These are phyloP conservation scores for Dendrothele bispora DNA, from an alignment of 768 basidiomycete species.

Conservation along the genomic window DNA sequence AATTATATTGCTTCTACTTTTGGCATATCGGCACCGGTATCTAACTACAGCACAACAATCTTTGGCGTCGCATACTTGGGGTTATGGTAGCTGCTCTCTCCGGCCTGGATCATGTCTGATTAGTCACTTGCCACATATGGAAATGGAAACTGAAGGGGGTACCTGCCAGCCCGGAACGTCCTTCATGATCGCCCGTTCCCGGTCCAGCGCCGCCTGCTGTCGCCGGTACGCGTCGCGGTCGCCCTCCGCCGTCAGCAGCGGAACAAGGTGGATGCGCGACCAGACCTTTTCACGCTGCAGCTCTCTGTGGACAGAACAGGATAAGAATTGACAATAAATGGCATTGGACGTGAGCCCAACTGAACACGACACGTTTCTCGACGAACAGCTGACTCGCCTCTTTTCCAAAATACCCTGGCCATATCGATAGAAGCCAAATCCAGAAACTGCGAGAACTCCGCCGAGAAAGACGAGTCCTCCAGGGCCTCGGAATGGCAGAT, in stretches of 20 bases:
- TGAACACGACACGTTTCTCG: slow-evolving; percentile 62
- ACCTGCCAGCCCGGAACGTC: slow-evolving; percentile 95
- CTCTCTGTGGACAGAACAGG: slow-evolving; percentile 62
- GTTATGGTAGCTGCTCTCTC: slow-evolving; percentile 86
- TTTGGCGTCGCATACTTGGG: slow-evolving; percentile 59
- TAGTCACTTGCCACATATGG: slow-evolving; percentile 6
- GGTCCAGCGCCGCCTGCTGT: slow-evolving; percentile 67
- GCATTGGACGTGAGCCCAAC: slow-evolving; percentile 33
- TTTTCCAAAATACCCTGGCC: slow-evolving; percentile 91
- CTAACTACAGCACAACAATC: slow-evolving; percentile 29
- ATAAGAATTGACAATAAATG: slow-evolving; percentile 44
- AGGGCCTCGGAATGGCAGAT: slow-evolving; percentile 87
- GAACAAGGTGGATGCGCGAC: slow-evolving; percentile 94
- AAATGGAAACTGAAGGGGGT: too few species aligned
- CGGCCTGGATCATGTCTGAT: slow-evolving; percentile 51
- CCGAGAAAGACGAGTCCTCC: slow-evolving; percentile 83
- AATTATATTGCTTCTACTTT: too few species aligned
- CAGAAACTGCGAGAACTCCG: slow-evolving; percentile 83
- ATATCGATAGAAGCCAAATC: slow-evolving; percentile 89
- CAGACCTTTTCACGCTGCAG: slow-evolving; percentile 90
- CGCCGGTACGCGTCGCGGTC: slow-evolving; percentile 90
- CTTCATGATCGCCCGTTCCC: slow-evolving; percentile 93
- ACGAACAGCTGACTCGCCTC: slow-evolving; percentile 78
- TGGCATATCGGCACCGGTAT: too few species aligned
- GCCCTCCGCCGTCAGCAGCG: slow-evolving; percentile 87